Evolutionary conservation across 2,329 filamentous ascomycete species (phyloP).

Genomic region (Beauveria caledonica): DNA sequence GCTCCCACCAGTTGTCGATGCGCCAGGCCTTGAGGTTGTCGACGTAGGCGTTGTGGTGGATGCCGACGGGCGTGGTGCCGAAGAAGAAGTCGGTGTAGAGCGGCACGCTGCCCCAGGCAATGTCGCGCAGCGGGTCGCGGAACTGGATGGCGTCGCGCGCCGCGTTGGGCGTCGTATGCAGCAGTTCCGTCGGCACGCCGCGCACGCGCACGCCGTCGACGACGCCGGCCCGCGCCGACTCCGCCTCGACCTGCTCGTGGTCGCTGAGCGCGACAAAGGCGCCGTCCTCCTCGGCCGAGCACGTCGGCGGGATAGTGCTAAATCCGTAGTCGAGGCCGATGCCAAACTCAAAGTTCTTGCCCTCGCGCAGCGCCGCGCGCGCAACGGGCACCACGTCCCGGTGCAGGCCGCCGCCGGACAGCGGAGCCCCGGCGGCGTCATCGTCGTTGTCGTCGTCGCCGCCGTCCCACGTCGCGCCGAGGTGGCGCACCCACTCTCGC

Average conservation of each 20-base stretch:
- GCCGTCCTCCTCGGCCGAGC: constrained; percentile 29
- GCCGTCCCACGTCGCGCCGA: constrained; percentile 27
- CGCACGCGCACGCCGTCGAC: constrained; percentile 21
- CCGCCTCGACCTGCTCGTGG: constrained; percentile 14
- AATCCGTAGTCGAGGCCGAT: constrained; percentile 32
- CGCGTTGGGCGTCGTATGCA: not conserved
- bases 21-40: constrained; percentile 24
- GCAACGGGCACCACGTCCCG: constrained; percentile 20
- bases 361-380: constrained; percentile 19
- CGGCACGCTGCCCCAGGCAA: constrained; percentile 24
- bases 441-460: no score
- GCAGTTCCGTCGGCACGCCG: constrained; percentile 22
- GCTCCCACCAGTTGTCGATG: constrained; percentile 27
- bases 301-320: constrained; percentile 28
- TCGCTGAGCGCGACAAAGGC: constrained; percentile 25
- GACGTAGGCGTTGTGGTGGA: constrained; percentile 31
- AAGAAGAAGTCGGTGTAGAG: constrained; percentile 32
- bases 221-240: constrained; percentile 24
- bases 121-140: constrained; percentile 11
- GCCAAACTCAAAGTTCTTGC: constrained; percentile 28
- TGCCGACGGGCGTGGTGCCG: constrained; percentile 26
- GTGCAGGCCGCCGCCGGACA: constrained; percentile 7
- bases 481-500: constrained; percentile 23
- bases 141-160: not conserved
- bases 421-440: constrained; percentile 12